Evolutionary conservation across 352 stramenopile species (phyloP).

Genomic region (Phytopythium kandeliae): DNA sequence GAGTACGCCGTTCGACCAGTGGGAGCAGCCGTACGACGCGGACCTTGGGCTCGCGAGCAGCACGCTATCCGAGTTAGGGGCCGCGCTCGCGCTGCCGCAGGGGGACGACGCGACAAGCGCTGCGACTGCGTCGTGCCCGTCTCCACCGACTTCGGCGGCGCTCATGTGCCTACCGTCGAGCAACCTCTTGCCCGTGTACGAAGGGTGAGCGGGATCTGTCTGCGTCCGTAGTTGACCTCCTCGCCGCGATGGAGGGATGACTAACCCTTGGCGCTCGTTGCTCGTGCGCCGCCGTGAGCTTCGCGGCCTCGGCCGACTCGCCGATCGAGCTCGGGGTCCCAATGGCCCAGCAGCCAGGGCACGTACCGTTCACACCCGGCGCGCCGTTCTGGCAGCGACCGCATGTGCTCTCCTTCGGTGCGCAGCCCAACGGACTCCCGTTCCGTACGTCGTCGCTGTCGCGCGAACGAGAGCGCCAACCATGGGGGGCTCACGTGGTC

Average conservation of each 20-base stretch:
- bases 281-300: too few relatives aligned
- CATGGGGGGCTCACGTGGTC: not conserved
- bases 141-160: slow-evolving; percentile 6
- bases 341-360: slow-evolving; percentile 5
- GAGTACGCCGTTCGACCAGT: slow-evolving; percentile 23
- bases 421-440: slow-evolving; percentile 21
- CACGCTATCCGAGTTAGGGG: slow-evolving; percentile 18
- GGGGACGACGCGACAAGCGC: not conserved
- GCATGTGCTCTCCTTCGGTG: slow-evolving; percentile 24
- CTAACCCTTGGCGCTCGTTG: too few relatives aligned
- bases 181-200: slow-evolving; percentile 15
- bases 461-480: too few relatives aligned
- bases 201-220: slow-evolving; percentile 16
- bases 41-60: slow-evolving; percentile 15
- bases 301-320: not conserved
- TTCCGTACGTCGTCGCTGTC: slow-evolving; percentile 23
- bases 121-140: not conserved
- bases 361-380: not conserved
- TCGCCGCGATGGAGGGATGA: too few relatives aligned
- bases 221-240: not conserved
- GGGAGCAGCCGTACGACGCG: slow-evolving; percentile 26
- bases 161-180: slow-evolving; percentile 16
- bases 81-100: slow-evolving; percentile 8
- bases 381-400: not conserved
- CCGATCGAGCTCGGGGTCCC: too few relatives aligned